Evolutionary conservation across 768 basidiomycete genomes (phyloP).

Genomic region (Fomitopsis pulvina): DNA sequence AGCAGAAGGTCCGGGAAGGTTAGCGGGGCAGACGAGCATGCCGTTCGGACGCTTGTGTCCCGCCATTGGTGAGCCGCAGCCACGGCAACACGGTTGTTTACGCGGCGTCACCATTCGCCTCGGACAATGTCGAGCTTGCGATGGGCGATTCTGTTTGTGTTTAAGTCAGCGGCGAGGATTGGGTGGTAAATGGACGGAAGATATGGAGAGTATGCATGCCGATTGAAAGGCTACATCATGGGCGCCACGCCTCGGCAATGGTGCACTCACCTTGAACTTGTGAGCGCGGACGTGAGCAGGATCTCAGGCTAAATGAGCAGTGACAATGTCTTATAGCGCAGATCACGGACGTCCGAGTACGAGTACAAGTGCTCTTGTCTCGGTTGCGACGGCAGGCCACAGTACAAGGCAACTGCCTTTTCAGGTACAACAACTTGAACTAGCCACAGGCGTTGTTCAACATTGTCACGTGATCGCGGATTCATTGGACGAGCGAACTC

Average conservation of each 20-base stretch:
- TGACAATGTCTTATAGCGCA: neutral
- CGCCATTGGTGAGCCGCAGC: slow-evolving; percentile 30
- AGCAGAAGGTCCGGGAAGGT: slow-evolving; percentile 1
- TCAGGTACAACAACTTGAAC: neutral
- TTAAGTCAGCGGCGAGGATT: neutral
- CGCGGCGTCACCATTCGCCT: slow-evolving; percentile 14
- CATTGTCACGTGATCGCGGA: slow-evolving; percentile 5
- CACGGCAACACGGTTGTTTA: slow-evolving; percentile 29
- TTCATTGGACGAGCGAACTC: too few relatives aligned
- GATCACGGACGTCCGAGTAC: neutral
- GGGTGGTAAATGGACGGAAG: neutral
- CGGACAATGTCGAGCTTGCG: neutral
- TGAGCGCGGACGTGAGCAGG: neutral
- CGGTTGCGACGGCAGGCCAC: neutral
- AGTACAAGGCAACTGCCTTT: neutral
- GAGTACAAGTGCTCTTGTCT: neutral
- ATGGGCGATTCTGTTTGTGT: neutral
- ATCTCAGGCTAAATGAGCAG: neutral
- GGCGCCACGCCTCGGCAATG: neutral
- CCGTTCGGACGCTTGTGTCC: slow-evolving; percentile 32
- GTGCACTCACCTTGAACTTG: neutral
- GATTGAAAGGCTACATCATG: neutral
- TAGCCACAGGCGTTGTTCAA: neutral
- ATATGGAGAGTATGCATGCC: neutral
- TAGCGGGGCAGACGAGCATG: slow-evolving; percentile 24